Percentiles rank a stretch among this genome's conserved stretches.
Evolutionary conservation across 139 green algal genomes (phyloP).

Genomic region (Chloropicon primus): DNA sequence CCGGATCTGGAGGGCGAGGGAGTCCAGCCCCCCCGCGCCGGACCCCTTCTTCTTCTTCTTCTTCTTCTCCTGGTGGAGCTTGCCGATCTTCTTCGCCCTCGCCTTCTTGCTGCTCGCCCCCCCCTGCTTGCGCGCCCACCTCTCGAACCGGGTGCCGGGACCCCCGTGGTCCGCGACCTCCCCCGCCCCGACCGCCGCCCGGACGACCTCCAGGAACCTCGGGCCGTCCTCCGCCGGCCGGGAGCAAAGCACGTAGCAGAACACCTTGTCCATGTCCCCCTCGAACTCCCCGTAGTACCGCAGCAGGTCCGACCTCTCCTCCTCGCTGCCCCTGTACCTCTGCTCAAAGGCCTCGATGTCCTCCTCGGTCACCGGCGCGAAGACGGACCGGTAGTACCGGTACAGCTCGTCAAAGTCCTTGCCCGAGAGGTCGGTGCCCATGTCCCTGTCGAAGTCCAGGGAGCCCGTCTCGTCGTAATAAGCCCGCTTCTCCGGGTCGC

Average conservation of each 20-base stretch:
- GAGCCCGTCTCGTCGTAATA: conserved; percentile 80
- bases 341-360: conserved; percentile 42
- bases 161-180: not conserved
- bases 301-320: conserved; percentile 66
- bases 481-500: conserved; percentile 54
- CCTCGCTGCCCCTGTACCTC: conserved; percentile 49
- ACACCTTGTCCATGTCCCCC: conserved; percentile 69
- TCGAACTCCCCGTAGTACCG: conserved; percentile 48
- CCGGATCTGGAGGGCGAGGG: not conserved
- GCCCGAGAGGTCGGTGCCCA: conserved; percentile 32
- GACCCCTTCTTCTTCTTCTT: not conserved
- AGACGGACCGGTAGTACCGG: conserved; percentile 62
- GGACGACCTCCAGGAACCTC: conserved; percentile 60
- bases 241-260: conserved; percentile 71
- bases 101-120: not conserved
- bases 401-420: conserved; percentile 54
- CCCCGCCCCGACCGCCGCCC: conserved; percentile 39
- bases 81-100: not conserved
- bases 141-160: too few species aligned
- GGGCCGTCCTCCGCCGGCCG: conserved; percentile 51
- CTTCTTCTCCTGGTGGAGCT: not conserved
- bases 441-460: conserved; percentile 1
- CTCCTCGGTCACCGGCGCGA: conserved; percentile 39
- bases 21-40: not conserved
- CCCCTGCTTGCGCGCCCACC: not conserved